Evolutionary conservation across 2,329 filamentous ascomycete genomes (phyloP).

Genomic region (Sclerotinia minor): DNA sequence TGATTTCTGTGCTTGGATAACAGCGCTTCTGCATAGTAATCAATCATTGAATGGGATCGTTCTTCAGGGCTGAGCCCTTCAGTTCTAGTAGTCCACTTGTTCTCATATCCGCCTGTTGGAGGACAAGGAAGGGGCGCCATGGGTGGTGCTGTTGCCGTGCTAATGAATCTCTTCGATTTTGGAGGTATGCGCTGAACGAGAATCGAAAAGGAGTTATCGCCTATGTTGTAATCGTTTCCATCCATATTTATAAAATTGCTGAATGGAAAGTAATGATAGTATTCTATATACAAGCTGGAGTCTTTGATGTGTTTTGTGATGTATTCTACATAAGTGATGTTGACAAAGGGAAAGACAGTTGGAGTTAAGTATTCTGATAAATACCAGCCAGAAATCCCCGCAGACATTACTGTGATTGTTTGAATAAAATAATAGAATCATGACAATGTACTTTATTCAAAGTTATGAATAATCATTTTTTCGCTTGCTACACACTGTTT

Average conservation of each 20-base stretch:
- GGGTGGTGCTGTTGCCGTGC: neutral
- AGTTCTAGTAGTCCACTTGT: neutral
- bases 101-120: neutral
- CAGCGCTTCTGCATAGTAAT: neutral
- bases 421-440: neutral
- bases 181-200: neutral
- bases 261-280: neutral
- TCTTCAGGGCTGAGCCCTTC: neutral
- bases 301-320: neutral
- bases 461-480: constrained; percentile 3
- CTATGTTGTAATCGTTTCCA: neutral
- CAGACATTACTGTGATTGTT: neutral
- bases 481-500: neutral
- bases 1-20: neutral
- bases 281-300: neutral
- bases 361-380: neutral
- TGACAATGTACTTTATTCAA: neutral
- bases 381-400: neutral
- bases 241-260: neutral
- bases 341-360: neutral
- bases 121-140: neutral
- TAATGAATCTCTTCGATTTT: neutral
- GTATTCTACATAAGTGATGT: neutral
- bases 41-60: neutral
- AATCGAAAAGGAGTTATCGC: neutral